These are phyloP conservation scores for Yamagishiella unicocca DNA, from an alignment of 139 green algal genomes.

Conservation along the genomic window DNA sequence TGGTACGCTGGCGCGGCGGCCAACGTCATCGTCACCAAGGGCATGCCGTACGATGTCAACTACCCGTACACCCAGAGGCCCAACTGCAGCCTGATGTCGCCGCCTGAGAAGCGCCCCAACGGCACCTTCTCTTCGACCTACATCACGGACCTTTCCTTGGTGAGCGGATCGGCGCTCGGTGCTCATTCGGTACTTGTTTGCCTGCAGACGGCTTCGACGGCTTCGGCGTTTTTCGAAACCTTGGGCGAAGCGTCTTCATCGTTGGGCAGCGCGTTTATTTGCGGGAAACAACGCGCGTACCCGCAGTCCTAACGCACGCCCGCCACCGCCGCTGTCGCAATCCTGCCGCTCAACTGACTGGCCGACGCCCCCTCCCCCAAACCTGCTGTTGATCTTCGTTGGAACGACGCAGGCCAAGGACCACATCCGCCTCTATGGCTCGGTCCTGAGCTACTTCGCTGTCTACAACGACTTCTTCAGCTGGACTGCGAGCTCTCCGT, in stretches of 20 bases:
- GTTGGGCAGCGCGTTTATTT: too few relatives aligned
- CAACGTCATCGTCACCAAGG: neutral
- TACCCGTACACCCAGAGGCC: neutral
- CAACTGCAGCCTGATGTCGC: neutral
- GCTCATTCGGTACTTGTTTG: neutral
- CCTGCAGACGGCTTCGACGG: too few relatives aligned
- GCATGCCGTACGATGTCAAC: neutral
- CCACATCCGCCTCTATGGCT: constrained; percentile 16
- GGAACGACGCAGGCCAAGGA: constrained; percentile 12
- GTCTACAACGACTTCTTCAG: constrained; percentile 82
- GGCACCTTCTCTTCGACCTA: neutral
- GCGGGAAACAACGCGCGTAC: too few relatives aligned
- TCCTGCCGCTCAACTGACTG: too few relatives aligned
- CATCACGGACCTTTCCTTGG: neutral
- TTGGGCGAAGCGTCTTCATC: too few relatives aligned
- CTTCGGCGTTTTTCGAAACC: too few relatives aligned
- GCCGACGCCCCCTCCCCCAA: too few relatives aligned
- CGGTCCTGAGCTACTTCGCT: constrained; percentile 43
- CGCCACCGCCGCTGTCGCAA: too few relatives aligned
- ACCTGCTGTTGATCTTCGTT: too few relatives aligned
- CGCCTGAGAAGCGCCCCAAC: neutral
- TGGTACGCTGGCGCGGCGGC: neutral
- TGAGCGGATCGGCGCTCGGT: neutral
- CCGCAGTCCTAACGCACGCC: too few relatives aligned
- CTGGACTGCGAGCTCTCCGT: constrained; percentile 89